These are phyloP conservation scores for Cladophialophora carrionii DNA, from an alignment of 2,329 filamentous ascomycete genomes.

Conservation along the genomic window DNA sequence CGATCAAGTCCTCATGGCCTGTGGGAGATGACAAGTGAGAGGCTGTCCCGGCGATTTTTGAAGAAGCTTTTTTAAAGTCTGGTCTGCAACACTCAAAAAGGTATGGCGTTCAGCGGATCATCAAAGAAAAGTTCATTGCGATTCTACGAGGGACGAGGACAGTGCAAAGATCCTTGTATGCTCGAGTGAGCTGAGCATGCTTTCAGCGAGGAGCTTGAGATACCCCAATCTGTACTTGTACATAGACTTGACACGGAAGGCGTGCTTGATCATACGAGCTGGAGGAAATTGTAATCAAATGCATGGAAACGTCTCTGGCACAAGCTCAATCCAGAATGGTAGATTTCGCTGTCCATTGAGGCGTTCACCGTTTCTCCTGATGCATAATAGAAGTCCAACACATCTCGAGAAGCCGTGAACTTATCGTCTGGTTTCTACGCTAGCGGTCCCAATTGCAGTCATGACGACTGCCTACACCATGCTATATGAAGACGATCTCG, in stretches of 20 bases:
- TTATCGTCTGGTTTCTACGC: no score
- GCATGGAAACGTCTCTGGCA: background rate
- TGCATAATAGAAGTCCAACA: no score
- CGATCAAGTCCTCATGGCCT: background rate
- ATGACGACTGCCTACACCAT: no score
- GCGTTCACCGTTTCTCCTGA: background rate
- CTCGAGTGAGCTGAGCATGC: constrained; percentile 4
- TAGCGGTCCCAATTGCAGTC: no score
- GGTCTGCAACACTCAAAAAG: background rate
- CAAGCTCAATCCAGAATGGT: background rate
- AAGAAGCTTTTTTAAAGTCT: background rate
- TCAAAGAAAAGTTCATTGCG: constrained; percentile 4
- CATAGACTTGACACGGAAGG: background rate
- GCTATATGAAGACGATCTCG: no score
- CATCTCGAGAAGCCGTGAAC: no score
- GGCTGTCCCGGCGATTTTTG: background rate
- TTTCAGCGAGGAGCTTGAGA: constrained; percentile 13
- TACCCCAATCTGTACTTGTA: constrained; percentile 9
- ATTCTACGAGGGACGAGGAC: background rate
- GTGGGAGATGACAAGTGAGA: background rate
- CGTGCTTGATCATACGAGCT: background rate
- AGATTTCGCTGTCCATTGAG: background rate
- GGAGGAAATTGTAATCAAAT: background rate
- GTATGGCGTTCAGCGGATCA: constrained; percentile 1
- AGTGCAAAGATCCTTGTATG: background rate